Evolutionary conservation across 345 rosid genomes (phyloP).

Genomic region (Linum lewisii): DNA sequence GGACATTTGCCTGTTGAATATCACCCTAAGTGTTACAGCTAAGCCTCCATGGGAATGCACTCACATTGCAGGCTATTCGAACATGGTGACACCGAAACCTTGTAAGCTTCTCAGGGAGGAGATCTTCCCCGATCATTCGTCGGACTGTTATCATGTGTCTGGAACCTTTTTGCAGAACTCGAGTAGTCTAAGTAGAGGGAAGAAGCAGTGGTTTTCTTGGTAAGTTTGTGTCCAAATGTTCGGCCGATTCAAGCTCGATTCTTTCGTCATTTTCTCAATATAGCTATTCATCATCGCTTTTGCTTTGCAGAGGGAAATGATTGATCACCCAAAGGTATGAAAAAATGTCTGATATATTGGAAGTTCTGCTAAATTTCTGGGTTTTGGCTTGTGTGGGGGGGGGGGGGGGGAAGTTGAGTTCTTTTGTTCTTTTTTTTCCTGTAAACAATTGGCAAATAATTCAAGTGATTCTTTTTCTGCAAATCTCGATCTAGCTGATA

Average conservation of each 20-base stretch:
- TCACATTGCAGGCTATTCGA: conserved; percentile 61
- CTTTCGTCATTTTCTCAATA: conserved; percentile 35
- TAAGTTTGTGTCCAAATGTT: conserved; percentile 28
- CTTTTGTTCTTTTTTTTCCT: not conserved
- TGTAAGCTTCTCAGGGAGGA: conserved; percentile 52
- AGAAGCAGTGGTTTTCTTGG: conserved; percentile 58
- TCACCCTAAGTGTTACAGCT: conserved; percentile 35
- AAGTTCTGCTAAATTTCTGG: not conserved
- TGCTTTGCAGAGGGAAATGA: not conserved
- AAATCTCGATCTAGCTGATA: no score
- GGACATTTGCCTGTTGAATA: conserved; percentile 65
- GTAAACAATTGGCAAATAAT: no score
- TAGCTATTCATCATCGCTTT: conserved; percentile 18
- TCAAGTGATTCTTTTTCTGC: no score
- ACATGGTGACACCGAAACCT: conserved; percentile 57
- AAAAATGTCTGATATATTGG: not conserved
- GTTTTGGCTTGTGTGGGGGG: not conserved
- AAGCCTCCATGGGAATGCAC: conserved; percentile 78
- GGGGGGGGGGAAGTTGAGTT: not conserved
- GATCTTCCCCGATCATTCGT: conserved; percentile 48
- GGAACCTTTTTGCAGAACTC: conserved; percentile 24
- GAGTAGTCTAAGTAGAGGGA: conserved; percentile 33
- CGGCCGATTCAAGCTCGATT: conserved; percentile 19
- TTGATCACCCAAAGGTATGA: no score
- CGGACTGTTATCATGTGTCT: conserved; percentile 58